phyloP scores from a whole-genome alignment of 306 rosid genomes.

The Leucaena leucocephala region DNA sequence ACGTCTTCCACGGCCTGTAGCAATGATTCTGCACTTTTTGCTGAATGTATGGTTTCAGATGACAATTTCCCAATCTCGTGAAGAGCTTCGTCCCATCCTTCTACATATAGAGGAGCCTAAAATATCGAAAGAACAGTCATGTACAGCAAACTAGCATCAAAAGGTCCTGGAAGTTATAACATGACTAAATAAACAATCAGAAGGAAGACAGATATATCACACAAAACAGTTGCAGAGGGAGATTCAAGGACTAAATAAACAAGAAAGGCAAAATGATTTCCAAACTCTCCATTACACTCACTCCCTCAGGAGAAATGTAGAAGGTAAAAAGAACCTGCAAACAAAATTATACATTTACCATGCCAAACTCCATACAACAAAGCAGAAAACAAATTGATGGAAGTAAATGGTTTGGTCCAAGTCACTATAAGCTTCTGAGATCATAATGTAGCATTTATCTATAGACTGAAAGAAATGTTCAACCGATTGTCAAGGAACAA shows the following conservation, averaged over 20 bases:
- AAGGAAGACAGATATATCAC: background rate
- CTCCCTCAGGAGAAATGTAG: background rate
- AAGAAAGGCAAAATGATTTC: background rate
- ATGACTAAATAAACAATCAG: constrained; percentile 10
- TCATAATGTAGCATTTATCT: constrained; percentile 2
- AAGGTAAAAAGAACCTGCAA: background rate
- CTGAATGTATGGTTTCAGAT: constrained; percentile 62
- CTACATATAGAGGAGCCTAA: constrained; percentile 88
- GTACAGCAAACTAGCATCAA: constrained; percentile 7
- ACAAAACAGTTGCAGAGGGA: background rate
- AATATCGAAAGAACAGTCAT: constrained; percentile 28
- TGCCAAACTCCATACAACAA: constrained; percentile 21
- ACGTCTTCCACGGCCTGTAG: constrained; percentile 64
- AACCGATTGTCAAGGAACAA: background rate
- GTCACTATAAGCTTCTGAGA: background rate
- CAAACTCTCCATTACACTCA: constrained; percentile 1
- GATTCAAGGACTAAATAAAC: constrained; percentile 5
- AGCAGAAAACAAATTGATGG: background rate
- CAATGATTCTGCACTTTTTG: constrained; percentile 64
- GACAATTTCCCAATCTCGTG: constrained; percentile 96
- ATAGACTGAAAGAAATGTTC: background rate
- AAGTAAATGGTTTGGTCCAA: background rate
- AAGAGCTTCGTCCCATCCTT: constrained; percentile 98
- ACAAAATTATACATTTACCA: constrained; percentile 1
- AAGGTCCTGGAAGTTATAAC: constrained; percentile 20